Conservation (phyloP, 1,284 basidiomycete genomes). For the Cystobasidium slooffiae region DNA sequence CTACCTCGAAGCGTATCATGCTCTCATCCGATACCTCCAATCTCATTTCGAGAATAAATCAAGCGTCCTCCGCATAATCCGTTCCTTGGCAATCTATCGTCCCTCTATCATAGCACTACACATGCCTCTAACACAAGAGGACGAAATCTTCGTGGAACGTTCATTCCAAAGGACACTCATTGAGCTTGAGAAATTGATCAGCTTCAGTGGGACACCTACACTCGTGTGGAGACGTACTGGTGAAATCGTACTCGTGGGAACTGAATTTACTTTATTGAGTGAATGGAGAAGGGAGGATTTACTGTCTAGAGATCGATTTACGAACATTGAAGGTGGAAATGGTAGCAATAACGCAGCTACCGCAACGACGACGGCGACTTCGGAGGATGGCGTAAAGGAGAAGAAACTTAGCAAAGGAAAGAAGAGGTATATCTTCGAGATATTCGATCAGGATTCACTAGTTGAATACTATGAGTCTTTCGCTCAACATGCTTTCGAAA, state of each 20-base stretch:
- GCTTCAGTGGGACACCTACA: conserved; percentile 96
- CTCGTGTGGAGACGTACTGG: conserved; percentile 98
- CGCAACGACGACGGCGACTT: background rate
- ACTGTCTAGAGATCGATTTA: conserved; percentile 55
- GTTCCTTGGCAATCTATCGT: conserved; percentile 89
- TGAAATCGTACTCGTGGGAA: conserved; percentile 93
- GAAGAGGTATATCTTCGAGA: conserved; percentile 82
- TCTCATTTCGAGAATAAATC: conserved; percentile 87
- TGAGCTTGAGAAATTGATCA: conserved; percentile 94
- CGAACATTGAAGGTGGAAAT: background rate
- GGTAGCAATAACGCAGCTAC: background rate
- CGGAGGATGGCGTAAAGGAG: conserved; percentile 1
- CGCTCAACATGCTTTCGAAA: conserved; percentile 91
- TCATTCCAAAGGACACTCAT: conserved; percentile 92
- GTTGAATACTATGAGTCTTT: conserved; percentile 97
- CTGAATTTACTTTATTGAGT: conserved; percentile 93
- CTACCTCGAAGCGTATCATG: conserved; percentile 91
- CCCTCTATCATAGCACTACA: conserved; percentile 94
- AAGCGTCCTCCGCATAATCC: conserved; percentile 90
- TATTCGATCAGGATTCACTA: conserved; percentile 58
- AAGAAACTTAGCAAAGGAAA: conserved; percentile 59
- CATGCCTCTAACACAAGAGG: conserved; percentile 89
- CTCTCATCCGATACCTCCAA: conserved; percentile 87
- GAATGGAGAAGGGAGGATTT: conserved; percentile 85
- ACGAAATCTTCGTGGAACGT: conserved; percentile 92